Evolutionary conservation across 768 basidiomycete species (phyloP).

Genomic region (Heimioporus sp.): DNA sequence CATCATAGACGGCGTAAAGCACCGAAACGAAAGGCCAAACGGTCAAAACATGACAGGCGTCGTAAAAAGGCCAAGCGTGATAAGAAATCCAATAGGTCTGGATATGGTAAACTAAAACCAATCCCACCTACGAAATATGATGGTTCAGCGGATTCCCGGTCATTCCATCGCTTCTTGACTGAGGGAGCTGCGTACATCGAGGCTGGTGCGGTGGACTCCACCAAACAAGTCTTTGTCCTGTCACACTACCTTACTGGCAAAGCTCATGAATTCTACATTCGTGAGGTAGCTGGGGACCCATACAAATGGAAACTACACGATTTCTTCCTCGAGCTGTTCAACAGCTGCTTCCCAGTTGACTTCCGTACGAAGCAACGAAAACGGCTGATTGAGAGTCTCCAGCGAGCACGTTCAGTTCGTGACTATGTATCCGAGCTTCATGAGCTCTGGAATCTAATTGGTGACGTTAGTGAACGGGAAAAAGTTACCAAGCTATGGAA

Average conservation of each 20-base stretch:
- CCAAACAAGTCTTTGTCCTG: constrained; percentile 17
- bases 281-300: constrained; percentile 13
- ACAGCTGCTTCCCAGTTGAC: constrained; percentile 34
- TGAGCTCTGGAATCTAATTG: constrained; percentile 29
- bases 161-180: constrained; percentile 15
- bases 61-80: no score
- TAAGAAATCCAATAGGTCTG: not conserved
- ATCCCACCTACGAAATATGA: constrained; percentile 14
- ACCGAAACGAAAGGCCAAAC: no score
- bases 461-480: constrained; percentile 21
- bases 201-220: constrained; percentile 12
- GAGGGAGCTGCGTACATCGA: constrained; percentile 16
- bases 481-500: constrained; percentile 35
- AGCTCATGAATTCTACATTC: constrained; percentile 30
- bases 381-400: constrained; percentile 17
- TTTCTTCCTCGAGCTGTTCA: constrained; percentile 32
- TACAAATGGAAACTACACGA: constrained; percentile 18
- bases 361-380: constrained; percentile 26
- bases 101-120: constrained; percentile 12
- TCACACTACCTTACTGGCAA: constrained; percentile 29
- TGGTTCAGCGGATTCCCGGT: constrained; percentile 3
- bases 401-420: constrained; percentile 19
- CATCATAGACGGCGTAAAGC: no score
- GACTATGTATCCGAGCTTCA: constrained; percentile 29
- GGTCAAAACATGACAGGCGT: no score